Conservation (phyloP, 2,329 filamentous ascomycete genomes). For the Clonostachys chloroleuca region DNA sequence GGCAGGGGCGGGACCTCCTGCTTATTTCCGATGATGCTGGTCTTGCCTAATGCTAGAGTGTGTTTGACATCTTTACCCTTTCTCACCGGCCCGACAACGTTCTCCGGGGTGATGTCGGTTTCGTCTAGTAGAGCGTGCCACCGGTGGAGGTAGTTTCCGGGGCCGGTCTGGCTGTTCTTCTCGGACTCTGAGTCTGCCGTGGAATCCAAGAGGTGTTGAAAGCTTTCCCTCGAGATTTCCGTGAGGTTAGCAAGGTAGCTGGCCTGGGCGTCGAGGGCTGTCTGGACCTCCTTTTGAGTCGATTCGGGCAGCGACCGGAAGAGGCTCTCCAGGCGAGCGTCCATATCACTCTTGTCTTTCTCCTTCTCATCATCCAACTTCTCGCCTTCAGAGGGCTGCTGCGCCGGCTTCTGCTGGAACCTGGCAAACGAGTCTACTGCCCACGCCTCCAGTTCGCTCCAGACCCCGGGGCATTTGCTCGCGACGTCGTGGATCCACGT, state of each 20-base stretch:
- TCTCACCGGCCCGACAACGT: constrained; percentile 45
- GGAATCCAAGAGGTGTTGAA: constrained; percentile 51
- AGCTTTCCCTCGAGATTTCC: constrained; percentile 44
- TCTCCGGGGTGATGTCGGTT: constrained; percentile 63
- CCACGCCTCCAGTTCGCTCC: constrained; percentile 56
- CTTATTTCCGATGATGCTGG: constrained; percentile 19
- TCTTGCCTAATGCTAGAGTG: constrained; percentile 35
- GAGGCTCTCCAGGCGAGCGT: constrained; percentile 29
- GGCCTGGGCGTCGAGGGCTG: constrained; percentile 55
- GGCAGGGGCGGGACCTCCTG: constrained; percentile 10
- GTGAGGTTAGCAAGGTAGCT: constrained; percentile 54
- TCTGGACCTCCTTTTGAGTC: constrained; percentile 38
- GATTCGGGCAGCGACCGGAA: constrained; percentile 39
- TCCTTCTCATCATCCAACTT: constrained; percentile 3
- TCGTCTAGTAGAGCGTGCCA: constrained; percentile 70
- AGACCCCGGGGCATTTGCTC: constrained; percentile 62
- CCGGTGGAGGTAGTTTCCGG: constrained; percentile 66
- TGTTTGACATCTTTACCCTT: constrained; percentile 46
- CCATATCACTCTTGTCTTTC: constrained; percentile 19
- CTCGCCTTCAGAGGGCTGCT: neutral
- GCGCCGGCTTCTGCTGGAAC: neutral
- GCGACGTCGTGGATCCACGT: constrained; percentile 68
- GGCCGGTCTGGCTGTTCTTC: constrained; percentile 43
- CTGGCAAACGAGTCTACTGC: constrained; percentile 53
- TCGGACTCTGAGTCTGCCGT: constrained; percentile 5